Evolutionary conservation across 306 rosid genomes (phyloP), one percentile per base, ranked within the genome.

Genomic region (Acacia crassicarpa): DNA sequence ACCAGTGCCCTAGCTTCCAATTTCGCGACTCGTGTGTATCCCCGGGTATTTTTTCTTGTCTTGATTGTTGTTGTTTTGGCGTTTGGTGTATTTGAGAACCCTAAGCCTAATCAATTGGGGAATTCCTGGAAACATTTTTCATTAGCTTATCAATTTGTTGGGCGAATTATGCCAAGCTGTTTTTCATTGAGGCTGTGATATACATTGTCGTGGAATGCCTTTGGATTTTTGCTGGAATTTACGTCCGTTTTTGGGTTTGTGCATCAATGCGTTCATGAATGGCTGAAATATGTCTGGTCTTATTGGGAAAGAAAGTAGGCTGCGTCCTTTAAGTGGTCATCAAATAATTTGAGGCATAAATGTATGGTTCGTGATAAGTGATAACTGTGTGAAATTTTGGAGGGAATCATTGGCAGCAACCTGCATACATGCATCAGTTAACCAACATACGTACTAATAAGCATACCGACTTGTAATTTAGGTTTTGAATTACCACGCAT

Each of bases 151-250:
- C 85, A 46, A 49, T 81, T 74, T 62, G 41, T 74, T 67, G 85
- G 85, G 86, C 38, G 69, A 76, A 78, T 86, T 67, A 80, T 74
- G 27, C 14, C 73, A n/a, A 63, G 54, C 53, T 79, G 78, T 78
- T 68, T 74, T 75, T 81, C 30, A 45, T 80, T 78, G 53, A 48
- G 76, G 78, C 40, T 77, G 67, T 66, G 73, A 59, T 80, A 68
- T 85, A 94, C 97, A 90, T 85, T 89, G 85, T 76, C 86, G 71
- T 84, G 85, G 82, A 83, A 81, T 76, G 91, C 84, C 53, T 81
- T 76, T 44, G 45, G 74, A 83, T 63, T 78, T 66, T 66, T 67
- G 45, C 61, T 22, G 71, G 77, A 46, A 79, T 75, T 54, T 43
- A 20, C 41, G 76, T 82, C 17, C 81, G 58, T 82, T 74, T 72